Evolutionary conservation across 2,329 filamentous ascomycete species (phyloP).

Genomic region (Seiridium cupressi): DNA sequence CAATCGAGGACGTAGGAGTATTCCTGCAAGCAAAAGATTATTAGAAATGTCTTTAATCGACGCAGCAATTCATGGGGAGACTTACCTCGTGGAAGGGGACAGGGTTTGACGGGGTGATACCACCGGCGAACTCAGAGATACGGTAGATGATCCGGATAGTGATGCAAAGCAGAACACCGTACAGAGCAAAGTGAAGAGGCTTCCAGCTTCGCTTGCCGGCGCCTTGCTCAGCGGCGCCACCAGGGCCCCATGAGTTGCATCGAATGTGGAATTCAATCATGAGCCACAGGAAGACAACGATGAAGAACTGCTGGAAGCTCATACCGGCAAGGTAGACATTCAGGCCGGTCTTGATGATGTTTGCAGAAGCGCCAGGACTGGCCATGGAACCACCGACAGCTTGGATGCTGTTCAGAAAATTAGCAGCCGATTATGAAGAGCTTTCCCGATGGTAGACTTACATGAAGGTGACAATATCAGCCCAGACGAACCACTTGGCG

Average conservation of each 20-base stretch:
- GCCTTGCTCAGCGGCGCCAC: background rate
- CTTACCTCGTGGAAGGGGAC: slow-evolving; percentile 45
- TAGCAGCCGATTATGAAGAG: background rate
- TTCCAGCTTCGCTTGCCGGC: slow-evolving; percentile 25
- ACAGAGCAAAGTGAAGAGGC: slow-evolving; percentile 31
- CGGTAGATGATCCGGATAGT: slow-evolving; percentile 58
- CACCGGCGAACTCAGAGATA: slow-evolving; percentile 52
- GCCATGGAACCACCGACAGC: slow-evolving; percentile 35
- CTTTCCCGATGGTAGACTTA: background rate
- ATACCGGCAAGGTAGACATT: slow-evolving; percentile 38
- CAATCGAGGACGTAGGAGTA: slow-evolving; percentile 53
- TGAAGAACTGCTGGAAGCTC: slow-evolving; percentile 33
- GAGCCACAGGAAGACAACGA: slow-evolving; percentile 34
- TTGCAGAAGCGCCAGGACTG: slow-evolving; percentile 19
- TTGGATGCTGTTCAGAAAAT: slow-evolving; percentile 29
- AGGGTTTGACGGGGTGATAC: slow-evolving; percentile 38
- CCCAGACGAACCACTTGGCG: slow-evolving; percentile 44
- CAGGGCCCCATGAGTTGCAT: slow-evolving; percentile 1
- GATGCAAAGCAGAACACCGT: slow-evolving; percentile 32
- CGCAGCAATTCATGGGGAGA: background rate
- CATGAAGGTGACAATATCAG: slow-evolving; percentile 46
- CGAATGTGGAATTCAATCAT: slow-evolving; percentile 32
- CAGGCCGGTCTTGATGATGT: slow-evolving; percentile 29
- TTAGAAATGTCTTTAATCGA: background rate
- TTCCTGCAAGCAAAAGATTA: background rate